Evolutionary conservation across 345 rosid species (phyloP), one percentile per base, ranked within the genome.

Genomic region (Iberis pinnata): DNA sequence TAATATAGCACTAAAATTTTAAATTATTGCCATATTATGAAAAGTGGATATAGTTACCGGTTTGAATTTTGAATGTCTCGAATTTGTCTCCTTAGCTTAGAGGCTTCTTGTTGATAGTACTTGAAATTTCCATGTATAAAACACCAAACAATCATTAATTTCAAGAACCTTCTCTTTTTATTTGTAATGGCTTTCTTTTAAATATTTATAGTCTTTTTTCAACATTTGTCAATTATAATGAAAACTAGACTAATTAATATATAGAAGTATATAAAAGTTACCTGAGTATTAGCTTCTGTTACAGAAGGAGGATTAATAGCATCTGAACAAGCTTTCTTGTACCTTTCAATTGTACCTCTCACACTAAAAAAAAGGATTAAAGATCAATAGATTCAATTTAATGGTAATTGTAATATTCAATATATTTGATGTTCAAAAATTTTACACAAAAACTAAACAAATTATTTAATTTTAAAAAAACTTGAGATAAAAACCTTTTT

Each of bases 31-130:
- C n/a, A n/a, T n/a, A n/a, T n/a, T n/a, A n/a, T n/a, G n/a, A n/a
- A n/a, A n/a, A n/a, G n/a, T n/a, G n/a, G n/a, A n/a, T n/a, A n/a
- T n/a, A n/a, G n/a, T 9, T 20, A 58, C 98, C 93, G 78, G 77
- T 88, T 88, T 15, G 75, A 69, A 56, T 77, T 78, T 75, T 83
- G 95, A 68, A 88, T 64, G 37, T 78, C 88, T 4, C 81, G 76
- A 56, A 92, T 92, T 67, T 83, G 89, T 48, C 71, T 68, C 10
- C 89, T 78, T n/a, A 92, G 84, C 63, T 85, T 88, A 25, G 89
- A 71, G 17, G 98, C 80, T 80, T 92, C 96, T 76, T 92, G 88
- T 71, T 92, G 96, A 73, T 92, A 92, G 50, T 67, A 81, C 98
- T 88, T 58, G 5, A 56, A 12, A 40, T 10, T 35, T 18, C 18